These are phyloP conservation scores for Monosporozyma aerobia DNA, from an alignment of 805 yeast genomes.

Conservation along the genomic window DNA sequence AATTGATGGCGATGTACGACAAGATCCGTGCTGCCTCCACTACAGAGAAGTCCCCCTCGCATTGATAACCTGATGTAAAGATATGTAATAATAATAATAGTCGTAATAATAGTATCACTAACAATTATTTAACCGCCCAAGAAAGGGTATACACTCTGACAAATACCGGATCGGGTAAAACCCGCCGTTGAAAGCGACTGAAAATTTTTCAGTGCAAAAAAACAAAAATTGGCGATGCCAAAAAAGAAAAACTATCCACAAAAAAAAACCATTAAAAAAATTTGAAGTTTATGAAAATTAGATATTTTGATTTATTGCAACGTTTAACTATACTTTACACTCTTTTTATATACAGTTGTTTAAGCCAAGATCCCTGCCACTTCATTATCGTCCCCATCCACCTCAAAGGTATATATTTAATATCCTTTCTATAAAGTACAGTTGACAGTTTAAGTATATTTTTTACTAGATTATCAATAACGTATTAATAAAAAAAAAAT, in stretches of 20 bases:
- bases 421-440: neutral
- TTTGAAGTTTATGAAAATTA: neutral
- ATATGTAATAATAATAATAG: neutral
- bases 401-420: neutral
- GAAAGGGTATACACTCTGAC: neutral
- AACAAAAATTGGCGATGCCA: neutral
- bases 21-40: conserved; percentile 31
- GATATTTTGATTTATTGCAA: neutral
- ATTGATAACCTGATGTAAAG: neutral
- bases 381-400: neutral
- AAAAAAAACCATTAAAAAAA: neutral
- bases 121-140: neutral
- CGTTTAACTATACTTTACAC: neutral
- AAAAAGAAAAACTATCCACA: neutral
- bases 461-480: neutral
- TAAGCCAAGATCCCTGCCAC: neutral
- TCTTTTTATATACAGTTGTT: neutral
- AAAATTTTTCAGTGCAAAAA: neutral
- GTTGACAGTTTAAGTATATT: neutral
- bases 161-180: neutral
- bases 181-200: neutral
- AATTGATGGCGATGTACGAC: conserved; percentile 68
- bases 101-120: neutral
- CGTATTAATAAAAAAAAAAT: neutral
- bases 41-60: neutral